Percentiles rank a stretch among this genome's conserved stretches.
These are phyloP conservation scores for Rhodotorula sp. DNA, from an alignment of 1,284 basidiomycete species.

Conservation along the genomic window DNA sequence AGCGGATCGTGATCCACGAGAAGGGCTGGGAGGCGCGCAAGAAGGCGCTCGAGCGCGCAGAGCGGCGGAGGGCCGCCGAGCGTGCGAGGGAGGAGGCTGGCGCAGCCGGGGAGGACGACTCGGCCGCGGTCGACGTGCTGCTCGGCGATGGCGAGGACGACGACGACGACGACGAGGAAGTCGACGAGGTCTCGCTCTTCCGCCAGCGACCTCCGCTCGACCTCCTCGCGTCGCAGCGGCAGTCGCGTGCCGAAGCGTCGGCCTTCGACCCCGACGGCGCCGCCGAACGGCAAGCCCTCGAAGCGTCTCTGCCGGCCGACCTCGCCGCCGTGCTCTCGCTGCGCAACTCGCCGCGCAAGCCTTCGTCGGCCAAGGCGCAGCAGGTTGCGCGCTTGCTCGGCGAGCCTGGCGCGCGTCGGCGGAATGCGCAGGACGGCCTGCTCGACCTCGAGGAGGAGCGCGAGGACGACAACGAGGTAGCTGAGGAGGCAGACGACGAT, in stretches of 20 bases:
- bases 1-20: conserved; percentile 20
- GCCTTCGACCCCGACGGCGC: background rate
- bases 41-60: background rate
- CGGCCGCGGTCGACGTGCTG: background rate
- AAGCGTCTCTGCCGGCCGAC: conserved; percentile 22
- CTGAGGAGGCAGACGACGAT: conserved; percentile 27
- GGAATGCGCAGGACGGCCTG: conserved; percentile 1
- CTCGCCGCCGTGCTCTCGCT: conserved; percentile 35
- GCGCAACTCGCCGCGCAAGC: conserved; percentile 30
- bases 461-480: background rate
- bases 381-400: conserved; percentile 23
- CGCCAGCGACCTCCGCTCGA: conserved; percentile 1
- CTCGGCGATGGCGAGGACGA: background rate
- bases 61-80: background rate
- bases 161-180: conserved; percentile 5
- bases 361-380: conserved; percentile 16
- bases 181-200: conserved; percentile 22
- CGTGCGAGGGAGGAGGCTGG: background rate
- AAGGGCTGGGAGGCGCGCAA: conserved; percentile 4
- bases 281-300: background rate
- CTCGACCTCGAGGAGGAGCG: conserved; percentile 7
- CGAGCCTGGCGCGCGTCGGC: conserved; percentile 15
- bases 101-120: background rate
- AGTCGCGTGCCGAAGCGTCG: background rate
- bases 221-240: conserved; percentile 1